Conservation (phyloP, 441 rosid species). For the Jatropha podagrica region DNA sequence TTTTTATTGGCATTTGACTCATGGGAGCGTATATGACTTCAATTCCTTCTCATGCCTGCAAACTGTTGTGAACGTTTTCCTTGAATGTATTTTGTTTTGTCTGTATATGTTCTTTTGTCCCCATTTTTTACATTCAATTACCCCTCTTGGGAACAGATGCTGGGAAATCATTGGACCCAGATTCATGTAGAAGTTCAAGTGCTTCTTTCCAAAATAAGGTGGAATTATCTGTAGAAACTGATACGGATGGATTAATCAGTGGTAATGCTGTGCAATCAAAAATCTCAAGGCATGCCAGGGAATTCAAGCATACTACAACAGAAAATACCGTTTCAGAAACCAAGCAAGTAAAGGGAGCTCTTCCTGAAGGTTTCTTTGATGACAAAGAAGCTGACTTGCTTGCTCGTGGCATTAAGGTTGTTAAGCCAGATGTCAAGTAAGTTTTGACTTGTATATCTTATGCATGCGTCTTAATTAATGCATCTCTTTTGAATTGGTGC, state of each 20-base stretch:
- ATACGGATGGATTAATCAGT: constrained; percentile 32
- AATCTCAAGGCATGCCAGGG: constrained; percentile 36
- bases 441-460: constrained; percentile 25
- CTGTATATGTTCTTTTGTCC: too few relatives aligned
- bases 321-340: constrained; percentile 37
- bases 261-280: constrained; percentile 20
- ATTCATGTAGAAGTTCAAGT: constrained; percentile 24
- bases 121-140: not conserved
- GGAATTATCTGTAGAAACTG: constrained; percentile 26
- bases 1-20: not conserved
- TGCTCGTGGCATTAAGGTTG: constrained; percentile 91
- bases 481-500: not conserved
- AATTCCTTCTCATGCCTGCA: not conserved
- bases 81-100: not conserved
- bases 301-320: constrained; percentile 27
- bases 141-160: constrained; percentile 11
- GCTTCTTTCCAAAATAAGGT: constrained; percentile 27
- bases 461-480: not conserved
- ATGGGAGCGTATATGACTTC: not conserved
- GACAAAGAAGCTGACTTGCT: constrained; percentile 93
- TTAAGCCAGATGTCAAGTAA: constrained; percentile 89
- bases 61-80: not conserved
- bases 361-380: constrained; percentile 91
- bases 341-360: constrained; percentile 59
- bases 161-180: constrained; percentile 29